Conservation (phyloP, 2,329 filamentous ascomycete species). For the Malbranchea cinnamomea region DNA sequence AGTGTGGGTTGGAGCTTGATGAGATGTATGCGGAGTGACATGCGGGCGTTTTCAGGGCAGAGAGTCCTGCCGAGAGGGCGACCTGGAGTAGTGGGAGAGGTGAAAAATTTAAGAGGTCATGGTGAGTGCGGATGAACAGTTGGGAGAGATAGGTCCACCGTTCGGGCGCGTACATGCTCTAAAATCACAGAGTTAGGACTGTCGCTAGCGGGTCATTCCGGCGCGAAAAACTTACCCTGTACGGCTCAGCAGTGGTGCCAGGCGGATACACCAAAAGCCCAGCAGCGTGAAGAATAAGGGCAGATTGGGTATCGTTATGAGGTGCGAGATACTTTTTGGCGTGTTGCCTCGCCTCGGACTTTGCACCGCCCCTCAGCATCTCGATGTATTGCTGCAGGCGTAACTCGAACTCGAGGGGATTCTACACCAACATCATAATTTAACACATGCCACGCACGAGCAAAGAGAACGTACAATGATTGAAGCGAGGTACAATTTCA, state of each 20-base stretch:
- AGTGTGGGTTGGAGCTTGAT: conserved; percentile 36
- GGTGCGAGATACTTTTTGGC: conserved; percentile 67
- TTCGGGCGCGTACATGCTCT: conserved; percentile 56
- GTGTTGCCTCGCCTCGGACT: conserved; percentile 60
- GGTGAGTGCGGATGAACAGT: conserved; percentile 74
- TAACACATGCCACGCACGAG: background rate
- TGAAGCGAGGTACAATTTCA: no score
- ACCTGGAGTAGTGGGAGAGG: conserved; percentile 74
- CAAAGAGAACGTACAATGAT: background rate
- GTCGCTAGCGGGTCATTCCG: conserved; percentile 25
- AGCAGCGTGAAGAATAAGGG: conserved; percentile 56
- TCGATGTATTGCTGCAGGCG: conserved; percentile 93
- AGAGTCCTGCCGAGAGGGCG: conserved; percentile 78
- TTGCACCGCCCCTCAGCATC: conserved; percentile 54
- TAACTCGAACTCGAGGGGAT: conserved; percentile 81
- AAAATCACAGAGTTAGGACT: conserved; percentile 9
- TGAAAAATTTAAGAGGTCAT: conserved; percentile 70
- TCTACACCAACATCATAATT: conserved; percentile 29
- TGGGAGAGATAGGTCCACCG: conserved; percentile 66
- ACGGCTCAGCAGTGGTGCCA: conserved; percentile 43
- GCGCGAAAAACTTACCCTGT: conserved; percentile 36
- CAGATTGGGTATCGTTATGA: conserved; percentile 52
- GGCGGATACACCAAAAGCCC: conserved; percentile 65
- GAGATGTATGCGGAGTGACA: conserved; percentile 60
- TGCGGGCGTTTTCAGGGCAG: conserved; percentile 85